phyloP scores from a whole-genome alignment of 352 stramenopile genomes.

The Globisporangium abappressorium region DNA sequence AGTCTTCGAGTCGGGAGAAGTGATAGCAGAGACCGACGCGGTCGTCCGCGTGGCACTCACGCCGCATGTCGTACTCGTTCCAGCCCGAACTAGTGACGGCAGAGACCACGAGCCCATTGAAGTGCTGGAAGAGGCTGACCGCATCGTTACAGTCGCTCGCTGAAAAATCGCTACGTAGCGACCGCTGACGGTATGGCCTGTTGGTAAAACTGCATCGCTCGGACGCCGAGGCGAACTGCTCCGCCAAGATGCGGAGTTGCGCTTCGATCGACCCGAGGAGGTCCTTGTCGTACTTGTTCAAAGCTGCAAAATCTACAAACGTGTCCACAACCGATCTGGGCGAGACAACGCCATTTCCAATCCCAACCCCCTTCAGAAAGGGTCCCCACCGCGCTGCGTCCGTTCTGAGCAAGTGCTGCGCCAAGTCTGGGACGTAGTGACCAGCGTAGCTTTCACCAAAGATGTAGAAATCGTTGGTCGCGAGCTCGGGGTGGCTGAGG shows the following conservation, averaged over 20 bases:
- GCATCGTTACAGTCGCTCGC: constrained; percentile 25
- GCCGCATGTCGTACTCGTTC: constrained; percentile 76
- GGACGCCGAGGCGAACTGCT: constrained; percentile 22
- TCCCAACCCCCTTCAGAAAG: constrained; percentile 79
- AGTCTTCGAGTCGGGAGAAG: constrained; percentile 53
- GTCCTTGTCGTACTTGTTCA: constrained; percentile 41
- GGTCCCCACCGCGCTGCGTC: constrained; percentile 25
- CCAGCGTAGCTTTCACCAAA: constrained; percentile 95
- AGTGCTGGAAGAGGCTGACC: constrained; percentile 11
- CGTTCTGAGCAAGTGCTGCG: constrained; percentile 59
- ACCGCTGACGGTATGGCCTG: neutral
- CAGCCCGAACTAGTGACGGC: constrained; percentile 23
- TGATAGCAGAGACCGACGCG: constrained; percentile 55
- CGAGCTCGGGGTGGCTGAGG: constrained; percentile 31
- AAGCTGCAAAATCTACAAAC: constrained; percentile 43
- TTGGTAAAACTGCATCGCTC: constrained; percentile 13
- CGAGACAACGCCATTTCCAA: constrained; percentile 79
- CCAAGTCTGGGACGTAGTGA: constrained; percentile 93
- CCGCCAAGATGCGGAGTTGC: constrained; percentile 9
- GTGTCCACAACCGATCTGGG: constrained; percentile 42
- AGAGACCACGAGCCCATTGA: constrained; percentile 16
- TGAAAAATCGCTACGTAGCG: constrained; percentile 1
- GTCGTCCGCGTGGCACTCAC: constrained; percentile 47
- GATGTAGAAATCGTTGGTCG: constrained; percentile 83
- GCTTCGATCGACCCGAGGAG: constrained; percentile 26